Conservation (phyloP, 768 basidiomycete genomes). For the Terana coerulea region DNA sequence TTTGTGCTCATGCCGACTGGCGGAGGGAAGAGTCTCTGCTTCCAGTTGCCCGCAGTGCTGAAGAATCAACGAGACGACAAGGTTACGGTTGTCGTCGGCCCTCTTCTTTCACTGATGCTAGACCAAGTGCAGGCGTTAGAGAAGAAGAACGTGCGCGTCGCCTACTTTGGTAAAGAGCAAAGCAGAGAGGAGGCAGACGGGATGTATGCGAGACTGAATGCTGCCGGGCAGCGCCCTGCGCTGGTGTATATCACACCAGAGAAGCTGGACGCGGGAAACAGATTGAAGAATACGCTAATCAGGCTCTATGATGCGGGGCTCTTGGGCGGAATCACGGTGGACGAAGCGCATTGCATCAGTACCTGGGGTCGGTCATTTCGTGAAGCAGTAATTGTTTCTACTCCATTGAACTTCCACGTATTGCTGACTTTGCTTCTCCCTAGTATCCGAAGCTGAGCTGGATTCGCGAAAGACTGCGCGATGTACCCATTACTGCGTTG, state of each 20-base stretch:
- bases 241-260: conserved; percentile 93
- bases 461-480: conserved; percentile 71
- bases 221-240: conserved; percentile 44
- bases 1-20: conserved; percentile 98
- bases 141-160: conserved; percentile 63
- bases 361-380: conserved; percentile 96
- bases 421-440: background rate
- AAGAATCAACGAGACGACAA: conserved; percentile 65
- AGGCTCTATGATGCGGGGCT: conserved; percentile 52
- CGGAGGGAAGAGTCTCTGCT: conserved; percentile 87
- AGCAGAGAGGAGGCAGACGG: conserved; percentile 31
- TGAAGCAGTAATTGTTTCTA: conserved; percentile 48
- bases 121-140: conserved; percentile 79
- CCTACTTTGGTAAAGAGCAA: conserved; percentile 62
- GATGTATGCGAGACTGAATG: conserved; percentile 43
- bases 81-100: conserved; percentile 87
- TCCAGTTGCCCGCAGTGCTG: conserved; percentile 88
- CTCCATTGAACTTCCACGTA: background rate
- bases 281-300: conserved; percentile 51
- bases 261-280: conserved; percentile 62
- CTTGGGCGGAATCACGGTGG: conserved; percentile 88
- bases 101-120: conserved; percentile 82
- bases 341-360: conserved; percentile 94
- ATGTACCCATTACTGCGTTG: conserved; percentile 90
- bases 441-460: conserved; percentile 68